Evolutionary conservation across 75 land plant species (phyloP).

Genomic region (Isoetes taiwanensis): DNA sequence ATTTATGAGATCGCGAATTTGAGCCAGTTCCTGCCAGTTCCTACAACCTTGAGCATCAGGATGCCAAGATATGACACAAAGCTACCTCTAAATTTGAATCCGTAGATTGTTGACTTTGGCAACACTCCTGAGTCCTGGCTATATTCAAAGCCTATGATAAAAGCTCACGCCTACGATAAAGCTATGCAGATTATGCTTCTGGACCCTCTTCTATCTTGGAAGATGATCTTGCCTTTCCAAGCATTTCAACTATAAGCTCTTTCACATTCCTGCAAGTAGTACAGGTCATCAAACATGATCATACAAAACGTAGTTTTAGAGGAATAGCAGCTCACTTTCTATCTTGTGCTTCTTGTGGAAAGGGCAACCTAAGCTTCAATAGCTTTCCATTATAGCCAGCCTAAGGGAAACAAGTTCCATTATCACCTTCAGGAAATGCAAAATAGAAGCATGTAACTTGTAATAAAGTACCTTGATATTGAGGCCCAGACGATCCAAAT

Average conservation of each 20-base stretch:
- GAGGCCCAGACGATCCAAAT: constrained; percentile 87
- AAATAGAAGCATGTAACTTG: not conserved
- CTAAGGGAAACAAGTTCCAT: constrained; percentile 12
- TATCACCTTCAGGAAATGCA: not conserved
- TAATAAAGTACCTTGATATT: constrained; percentile 57
- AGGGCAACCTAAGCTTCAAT: constrained; percentile 66
- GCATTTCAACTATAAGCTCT: constrained; percentile 67
- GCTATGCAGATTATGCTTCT: no score
- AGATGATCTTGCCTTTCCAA: constrained; percentile 44
- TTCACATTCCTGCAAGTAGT: constrained; percentile 58
- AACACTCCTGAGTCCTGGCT: no score
- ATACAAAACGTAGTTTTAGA: not conserved
- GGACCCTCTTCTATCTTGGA: no score
- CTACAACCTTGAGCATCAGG: no score
- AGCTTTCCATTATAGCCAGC: constrained; percentile 37
- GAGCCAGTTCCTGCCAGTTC: no score
- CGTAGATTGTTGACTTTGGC: no score
- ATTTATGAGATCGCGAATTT: no score
- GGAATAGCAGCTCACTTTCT: constrained; percentile 42
- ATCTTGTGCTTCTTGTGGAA: constrained; percentile 64
- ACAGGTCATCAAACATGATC: not conserved
- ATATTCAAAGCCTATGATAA: no score
- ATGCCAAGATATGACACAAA: no score
- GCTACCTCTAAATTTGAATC: no score
- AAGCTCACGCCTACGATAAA: no score